Percentiles rank a stretch among this genome's conserved stretches.
Evolutionary conservation across 2,329 filamentous ascomycete genomes (phyloP).

Genomic region (Lasiodiplodia hormozganensis): DNA sequence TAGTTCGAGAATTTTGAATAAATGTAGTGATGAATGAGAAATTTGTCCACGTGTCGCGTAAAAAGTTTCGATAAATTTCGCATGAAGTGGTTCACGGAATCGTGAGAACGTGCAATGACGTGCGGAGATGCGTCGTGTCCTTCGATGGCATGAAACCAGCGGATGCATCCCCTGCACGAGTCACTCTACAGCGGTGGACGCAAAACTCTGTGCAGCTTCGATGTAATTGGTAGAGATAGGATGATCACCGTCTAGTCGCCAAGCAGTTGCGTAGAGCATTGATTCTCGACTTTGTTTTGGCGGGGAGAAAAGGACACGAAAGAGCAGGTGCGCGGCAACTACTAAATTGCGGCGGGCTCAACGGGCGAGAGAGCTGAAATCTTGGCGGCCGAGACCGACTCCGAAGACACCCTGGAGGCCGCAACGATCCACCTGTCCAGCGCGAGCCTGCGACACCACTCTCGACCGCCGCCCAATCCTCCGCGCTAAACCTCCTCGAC

Average conservation of each 20-base stretch:
- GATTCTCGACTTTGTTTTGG: not conserved
- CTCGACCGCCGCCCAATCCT: slow-evolving; percentile 9
- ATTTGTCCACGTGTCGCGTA: not conserved
- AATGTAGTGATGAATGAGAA: slow-evolving; percentile 28
- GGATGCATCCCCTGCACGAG: not conserved
- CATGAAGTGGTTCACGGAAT: not conserved
- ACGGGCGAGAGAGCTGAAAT: slow-evolving; percentile 14
- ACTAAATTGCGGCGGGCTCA: not conserved
- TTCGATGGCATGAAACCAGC: not conserved
- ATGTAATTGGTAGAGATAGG: not conserved
- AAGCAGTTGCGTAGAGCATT: not conserved
- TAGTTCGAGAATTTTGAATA: slow-evolving; percentile 23
- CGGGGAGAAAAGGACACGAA: slow-evolving; percentile 14
- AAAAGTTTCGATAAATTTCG: not conserved
- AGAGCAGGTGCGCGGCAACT: not conserved
- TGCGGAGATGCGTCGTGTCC: not conserved
- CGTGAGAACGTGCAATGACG: not conserved
- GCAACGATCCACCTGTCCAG: slow-evolving; percentile 24
- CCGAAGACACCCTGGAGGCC: slow-evolving; percentile 23
- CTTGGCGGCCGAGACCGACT: slow-evolving; percentile 22
- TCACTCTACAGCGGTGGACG: not conserved
- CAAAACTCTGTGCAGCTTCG: not conserved
- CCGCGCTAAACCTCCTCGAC: not conserved
- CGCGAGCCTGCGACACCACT: slow-evolving; percentile 18
- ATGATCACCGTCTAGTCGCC: not conserved